phyloP scores from a whole-genome alignment of 768 basidiomycete genomes.

The Boletus rufocinnamomeus region DNA sequence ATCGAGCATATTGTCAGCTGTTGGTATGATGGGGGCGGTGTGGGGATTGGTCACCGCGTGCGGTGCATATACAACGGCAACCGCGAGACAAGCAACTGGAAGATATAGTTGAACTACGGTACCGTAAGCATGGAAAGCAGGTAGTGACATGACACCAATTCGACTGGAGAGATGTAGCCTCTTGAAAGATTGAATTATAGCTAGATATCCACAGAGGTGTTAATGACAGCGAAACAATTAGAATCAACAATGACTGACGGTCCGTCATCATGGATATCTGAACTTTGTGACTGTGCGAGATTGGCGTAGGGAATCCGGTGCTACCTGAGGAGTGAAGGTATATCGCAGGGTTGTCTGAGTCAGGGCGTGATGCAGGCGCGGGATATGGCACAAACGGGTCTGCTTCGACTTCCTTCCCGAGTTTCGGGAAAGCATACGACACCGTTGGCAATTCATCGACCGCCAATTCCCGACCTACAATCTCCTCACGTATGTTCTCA shows the following conservation, averaged over 20 bases:
- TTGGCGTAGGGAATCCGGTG: slow-evolving; percentile 47
- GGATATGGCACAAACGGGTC: slow-evolving; percentile 17
- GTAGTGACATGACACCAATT: slow-evolving; percentile 35
- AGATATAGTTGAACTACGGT: slow-evolving; percentile 32
- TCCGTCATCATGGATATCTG: slow-evolving; percentile 28
- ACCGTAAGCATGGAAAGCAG: slow-evolving; percentile 44
- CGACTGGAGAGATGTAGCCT: slow-evolving; percentile 12
- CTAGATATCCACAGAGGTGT: neutral
- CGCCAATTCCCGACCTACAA: neutral
- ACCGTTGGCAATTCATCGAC: slow-evolving; percentile 24
- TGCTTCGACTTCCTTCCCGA: slow-evolving; percentile 32
- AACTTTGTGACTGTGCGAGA: slow-evolving; percentile 34
- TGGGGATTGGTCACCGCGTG: slow-evolving; percentile 1
- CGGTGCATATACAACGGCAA: slow-evolving; percentile 39
- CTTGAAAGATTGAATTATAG: neutral
- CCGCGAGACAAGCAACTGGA: slow-evolving; percentile 29
- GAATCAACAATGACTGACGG: slow-evolving; percentile 27
- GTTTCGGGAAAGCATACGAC: slow-evolving; percentile 37
- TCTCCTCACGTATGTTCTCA: slow-evolving; percentile 4
- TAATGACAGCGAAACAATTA: neutral
- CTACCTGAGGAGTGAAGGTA: slow-evolving; percentile 36
- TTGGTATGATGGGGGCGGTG: slow-evolving; percentile 21
- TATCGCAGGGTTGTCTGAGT: slow-evolving; percentile 1
- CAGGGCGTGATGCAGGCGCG: neutral
- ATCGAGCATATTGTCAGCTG: slow-evolving; percentile 25